Evolutionary conservation across 768 basidiomycete species (phyloP).

Genomic region (Suillus lakei): DNA sequence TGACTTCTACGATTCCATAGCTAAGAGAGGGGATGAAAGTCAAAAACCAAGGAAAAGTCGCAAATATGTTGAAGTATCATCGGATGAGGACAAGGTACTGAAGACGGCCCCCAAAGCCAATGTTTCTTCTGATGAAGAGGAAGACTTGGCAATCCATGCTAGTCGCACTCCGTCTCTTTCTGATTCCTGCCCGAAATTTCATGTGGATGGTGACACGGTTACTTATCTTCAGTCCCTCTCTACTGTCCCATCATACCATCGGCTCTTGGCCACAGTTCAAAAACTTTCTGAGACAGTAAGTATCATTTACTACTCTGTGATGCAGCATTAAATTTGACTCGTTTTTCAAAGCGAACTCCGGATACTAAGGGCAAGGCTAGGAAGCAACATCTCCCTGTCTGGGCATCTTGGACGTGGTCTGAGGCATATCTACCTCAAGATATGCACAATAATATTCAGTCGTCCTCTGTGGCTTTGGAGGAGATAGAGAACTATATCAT

Average conservation of each 20-base stretch:
- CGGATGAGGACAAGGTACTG: not conserved
- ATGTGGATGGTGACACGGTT: not conserved
- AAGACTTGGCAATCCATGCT: not conserved
- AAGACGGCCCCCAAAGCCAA: not conserved
- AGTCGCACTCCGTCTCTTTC: not conserved
- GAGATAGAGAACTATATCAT: not conserved
- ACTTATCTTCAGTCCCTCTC: not conserved
- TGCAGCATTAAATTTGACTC: not conserved
- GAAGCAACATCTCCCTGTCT: not conserved
- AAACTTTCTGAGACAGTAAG: not conserved
- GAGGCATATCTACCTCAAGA: not conserved
- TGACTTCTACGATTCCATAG: too few species aligned
- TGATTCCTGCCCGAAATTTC: not conserved
- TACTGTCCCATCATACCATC: not conserved
- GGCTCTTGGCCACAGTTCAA: not conserved
- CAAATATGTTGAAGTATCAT: not conserved
- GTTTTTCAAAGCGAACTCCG: not conserved
- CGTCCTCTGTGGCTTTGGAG: not conserved
- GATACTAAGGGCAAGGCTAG: not conserved
- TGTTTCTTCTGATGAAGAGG: not conserved
- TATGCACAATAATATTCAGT: not conserved
- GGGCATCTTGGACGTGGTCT: not conserved
- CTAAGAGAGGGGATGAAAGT: not conserved
- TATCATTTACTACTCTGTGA: not conserved
- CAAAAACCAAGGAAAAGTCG: not conserved